These are phyloP conservation scores for Candida cerambycidarum DNA, from an alignment of 805 yeast genomes.

Conservation along the genomic window DNA sequence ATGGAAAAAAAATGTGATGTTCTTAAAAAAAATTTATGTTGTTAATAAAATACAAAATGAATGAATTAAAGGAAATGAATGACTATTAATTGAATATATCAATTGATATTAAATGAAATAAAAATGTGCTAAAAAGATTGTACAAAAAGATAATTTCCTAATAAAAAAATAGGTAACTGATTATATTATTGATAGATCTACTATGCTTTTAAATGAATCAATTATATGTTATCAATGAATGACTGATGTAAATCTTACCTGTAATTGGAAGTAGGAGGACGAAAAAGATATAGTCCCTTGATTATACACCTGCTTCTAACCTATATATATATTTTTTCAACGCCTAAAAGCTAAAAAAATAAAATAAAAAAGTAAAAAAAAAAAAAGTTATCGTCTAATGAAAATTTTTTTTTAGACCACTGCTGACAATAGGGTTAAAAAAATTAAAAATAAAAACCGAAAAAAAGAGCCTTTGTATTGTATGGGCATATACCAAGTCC, in stretches of 20 bases:
- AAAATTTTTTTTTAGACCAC: conserved; percentile 1
- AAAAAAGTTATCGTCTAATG: conserved; percentile 4
- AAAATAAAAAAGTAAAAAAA: conserved; percentile 1
- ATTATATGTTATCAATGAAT: background rate
- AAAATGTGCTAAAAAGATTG: conserved; percentile 1
- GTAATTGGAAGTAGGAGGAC: background rate
- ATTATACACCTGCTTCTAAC: conserved; percentile 2
- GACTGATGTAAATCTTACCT: background rate
- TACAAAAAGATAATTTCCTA: background rate
- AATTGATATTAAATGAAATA: background rate
- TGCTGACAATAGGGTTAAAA: background rate
- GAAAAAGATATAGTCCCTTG: conserved; percentile 4
- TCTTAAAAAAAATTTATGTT: background rate
- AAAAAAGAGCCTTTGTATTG: conserved; percentile 5
- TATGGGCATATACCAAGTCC: too few relatives aligned
- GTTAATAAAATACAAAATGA: conserved; percentile 1
- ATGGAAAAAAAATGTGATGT: background rate
- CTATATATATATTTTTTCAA: conserved; percentile 6
- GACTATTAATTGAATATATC: background rate
- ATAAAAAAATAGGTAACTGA: too few relatives aligned
- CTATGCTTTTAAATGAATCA: background rate
- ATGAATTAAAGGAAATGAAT: conserved; percentile 9
- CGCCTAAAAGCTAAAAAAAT: background rate
- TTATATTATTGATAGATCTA: conserved; percentile 1
- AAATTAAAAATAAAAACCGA: conserved; percentile 1